A percentile compares a stretch with the other conserved stretches of the same genome.
Evolutionary conservation across 179 eudicot genomes (phyloP).

Genomic region (Patellifolia procumbens): DNA sequence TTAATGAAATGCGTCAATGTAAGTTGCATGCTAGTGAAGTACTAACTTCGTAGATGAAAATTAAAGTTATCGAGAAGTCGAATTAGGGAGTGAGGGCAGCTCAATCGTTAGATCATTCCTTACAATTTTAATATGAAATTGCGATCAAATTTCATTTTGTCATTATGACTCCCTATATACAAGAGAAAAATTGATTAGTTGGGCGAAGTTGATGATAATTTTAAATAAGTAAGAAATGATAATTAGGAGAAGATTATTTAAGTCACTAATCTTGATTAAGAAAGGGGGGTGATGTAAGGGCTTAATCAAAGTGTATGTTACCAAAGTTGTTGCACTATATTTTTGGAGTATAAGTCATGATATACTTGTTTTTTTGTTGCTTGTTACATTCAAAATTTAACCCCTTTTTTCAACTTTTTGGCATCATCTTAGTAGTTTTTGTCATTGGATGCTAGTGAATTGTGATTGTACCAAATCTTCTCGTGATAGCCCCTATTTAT

Average conservation of each 20-base stretch:
- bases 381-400: not conserved
- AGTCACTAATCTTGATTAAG: not conserved
- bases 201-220: too few species aligned
- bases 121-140: too few species aligned
- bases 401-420: slow-evolving; percentile 17
- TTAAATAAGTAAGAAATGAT: not conserved
- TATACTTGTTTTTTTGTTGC: slow-evolving; percentile 8
- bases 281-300: not conserved
- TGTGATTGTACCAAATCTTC: slow-evolving; percentile 9
- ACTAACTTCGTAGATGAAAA: not conserved
- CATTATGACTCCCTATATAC: too few species aligned
- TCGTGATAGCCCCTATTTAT: slow-evolving; percentile 13
- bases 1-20: too few species aligned
- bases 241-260: not conserved
- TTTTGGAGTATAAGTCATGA: not conserved
- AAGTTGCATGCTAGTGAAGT: too few species aligned
- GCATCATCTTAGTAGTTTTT: not conserved
- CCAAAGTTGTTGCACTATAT: not conserved
- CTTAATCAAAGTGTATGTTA: not conserved
- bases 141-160: too few species aligned
- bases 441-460: slow-evolving; percentile 7
- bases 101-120: too few species aligned
- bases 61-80: not conserved
- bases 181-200: too few species aligned
- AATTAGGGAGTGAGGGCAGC: too few species aligned